Conservation (phyloP, 345 rosid genomes). For the Carallia brachiata region DNA sequence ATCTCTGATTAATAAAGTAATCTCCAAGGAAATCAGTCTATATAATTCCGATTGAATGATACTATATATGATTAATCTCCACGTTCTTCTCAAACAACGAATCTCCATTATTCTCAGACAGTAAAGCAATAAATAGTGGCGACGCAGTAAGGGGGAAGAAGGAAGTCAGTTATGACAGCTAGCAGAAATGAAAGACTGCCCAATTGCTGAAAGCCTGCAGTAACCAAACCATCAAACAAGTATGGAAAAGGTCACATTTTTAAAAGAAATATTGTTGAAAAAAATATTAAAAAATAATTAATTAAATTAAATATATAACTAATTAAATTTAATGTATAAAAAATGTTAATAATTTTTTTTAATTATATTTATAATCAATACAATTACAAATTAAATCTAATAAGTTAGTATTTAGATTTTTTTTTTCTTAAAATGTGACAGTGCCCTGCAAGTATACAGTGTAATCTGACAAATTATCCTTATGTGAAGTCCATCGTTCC, state of each 20-base stretch:
- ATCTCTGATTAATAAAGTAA: background rate
- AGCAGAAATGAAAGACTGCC: conserved; percentile 16
- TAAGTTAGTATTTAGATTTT: no score
- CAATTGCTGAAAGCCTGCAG: conserved; percentile 13
- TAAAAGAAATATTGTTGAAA: no score
- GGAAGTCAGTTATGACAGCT: conserved; percentile 15
- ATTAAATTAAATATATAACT: no score
- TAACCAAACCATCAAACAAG: conserved; percentile 8
- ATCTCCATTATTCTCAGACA: conserved; percentile 1
- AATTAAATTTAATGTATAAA: no score
- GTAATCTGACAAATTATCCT: conserved; percentile 25
- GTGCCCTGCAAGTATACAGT: background rate
- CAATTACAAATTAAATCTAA: no score
- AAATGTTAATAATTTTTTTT: no score
- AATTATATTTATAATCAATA: no score
- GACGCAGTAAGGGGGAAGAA: conserved; percentile 1
- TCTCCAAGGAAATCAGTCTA: background rate
- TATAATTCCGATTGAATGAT: background rate
- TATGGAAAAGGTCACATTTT: no score
- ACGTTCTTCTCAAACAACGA: background rate
- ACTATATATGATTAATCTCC: background rate
- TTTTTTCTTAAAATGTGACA: no score
- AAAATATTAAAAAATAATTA: no score
- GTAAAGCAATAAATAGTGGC: conserved; percentile 21
- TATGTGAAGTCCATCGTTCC: conserved; percentile 17